Base-by-base conservation (phyloP, 140 eudicot genomes). In the Anethum foeniculum region DNA sequence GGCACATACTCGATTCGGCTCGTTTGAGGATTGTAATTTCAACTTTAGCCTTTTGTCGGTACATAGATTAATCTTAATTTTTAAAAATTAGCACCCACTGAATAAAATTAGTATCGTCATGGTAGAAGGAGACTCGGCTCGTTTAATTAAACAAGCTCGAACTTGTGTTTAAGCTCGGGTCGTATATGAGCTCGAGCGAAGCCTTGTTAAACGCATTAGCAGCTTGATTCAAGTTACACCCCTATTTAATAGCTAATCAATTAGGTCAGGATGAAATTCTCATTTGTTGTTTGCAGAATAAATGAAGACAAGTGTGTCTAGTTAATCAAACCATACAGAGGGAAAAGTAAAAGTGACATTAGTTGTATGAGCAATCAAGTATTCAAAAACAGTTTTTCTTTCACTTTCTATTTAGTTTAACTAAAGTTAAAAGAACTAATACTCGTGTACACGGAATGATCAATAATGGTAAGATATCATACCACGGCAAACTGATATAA, bases 401-500 rank as follows among this genome's bases (percentile, higher is more conserved):
- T 68, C 28, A 41, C 13, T 4, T 32, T 14, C 23, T 5, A 6
- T 68, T 13, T 30, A 32, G 11, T 68, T 32, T 0, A 39, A 52
- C 30, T 3, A 51, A 47, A 28, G 44, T 28, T 5, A 71, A 39
- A 7, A 34, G 12, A 74, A 48, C 21, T 51, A 27, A 41, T 30
- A 81, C 32, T 44, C 69, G 21, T 30, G 11, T 73, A 73, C 68
- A 76, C 34, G 0, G 12, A 60, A 25, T 47, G 15, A 75, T 13
- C 15, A 41, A 5, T 27, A 25, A 75, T 3, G 5, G 25, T 36
- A 64, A n/a, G 80, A 80, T 79, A 79, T 68, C 81, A 79, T 51
- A 92, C 96, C 98, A 93, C 32, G 99, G 99, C 83, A 95, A 86
- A 86, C 99, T 82, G 81, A 95, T 95, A 77, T 95, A 95, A 78